These are phyloP conservation scores for Macrotyloma uniflorum DNA, from an alignment of 306 rosid genomes.

Conservation along the genomic window DNA sequence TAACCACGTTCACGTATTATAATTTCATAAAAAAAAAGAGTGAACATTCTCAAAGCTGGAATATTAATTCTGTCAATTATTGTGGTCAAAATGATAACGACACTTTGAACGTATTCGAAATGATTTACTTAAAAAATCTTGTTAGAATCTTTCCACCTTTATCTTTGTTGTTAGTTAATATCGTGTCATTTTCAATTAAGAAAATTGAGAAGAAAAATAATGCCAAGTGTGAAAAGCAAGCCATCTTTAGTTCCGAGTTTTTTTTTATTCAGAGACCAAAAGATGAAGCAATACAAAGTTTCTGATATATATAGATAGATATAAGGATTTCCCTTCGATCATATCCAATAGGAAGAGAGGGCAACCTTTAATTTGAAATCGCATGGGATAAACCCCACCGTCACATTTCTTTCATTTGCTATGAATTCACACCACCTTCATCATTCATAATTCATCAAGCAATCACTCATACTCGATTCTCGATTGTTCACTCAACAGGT, in stretches of 20 bases:
- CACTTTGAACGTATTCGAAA: neutral
- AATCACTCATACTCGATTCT: neutral
- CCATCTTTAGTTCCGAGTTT: neutral
- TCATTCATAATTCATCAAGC: neutral
- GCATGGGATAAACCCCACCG: neutral
- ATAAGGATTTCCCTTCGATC: neutral
- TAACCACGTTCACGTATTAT: no score
- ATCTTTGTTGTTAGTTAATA: conserved; percentile 10
- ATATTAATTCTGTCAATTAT: neutral
- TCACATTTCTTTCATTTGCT: neutral
- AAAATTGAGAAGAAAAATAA: neutral
- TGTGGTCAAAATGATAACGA: neutral
- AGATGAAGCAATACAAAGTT: neutral
- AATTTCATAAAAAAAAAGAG: no score
- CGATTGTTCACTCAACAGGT: neutral
- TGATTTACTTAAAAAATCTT: neutral
- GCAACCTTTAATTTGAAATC: neutral
- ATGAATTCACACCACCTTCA: neutral
- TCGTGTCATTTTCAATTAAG: neutral
- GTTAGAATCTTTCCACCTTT: conserved; percentile 8
- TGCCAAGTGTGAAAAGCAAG: neutral
- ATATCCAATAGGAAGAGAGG: neutral
- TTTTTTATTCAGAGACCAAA: neutral
- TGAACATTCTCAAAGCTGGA: neutral
- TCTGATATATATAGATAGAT: neutral